These are phyloP conservation scores for Crotalaria pallida DNA, from an alignment of 306 rosid species.

Conservation along the genomic window DNA sequence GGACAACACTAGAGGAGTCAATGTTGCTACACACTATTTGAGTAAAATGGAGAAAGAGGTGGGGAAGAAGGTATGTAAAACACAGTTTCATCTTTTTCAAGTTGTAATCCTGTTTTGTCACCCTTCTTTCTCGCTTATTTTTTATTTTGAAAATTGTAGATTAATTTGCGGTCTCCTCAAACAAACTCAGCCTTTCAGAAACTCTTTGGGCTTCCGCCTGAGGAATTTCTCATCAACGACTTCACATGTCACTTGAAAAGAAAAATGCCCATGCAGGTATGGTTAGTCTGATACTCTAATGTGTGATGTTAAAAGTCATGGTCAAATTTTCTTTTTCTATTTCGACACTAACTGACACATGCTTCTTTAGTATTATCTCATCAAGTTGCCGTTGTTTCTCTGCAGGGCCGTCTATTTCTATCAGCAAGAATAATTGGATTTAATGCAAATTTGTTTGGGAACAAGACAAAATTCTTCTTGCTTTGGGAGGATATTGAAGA, in stretches of 20 bases:
- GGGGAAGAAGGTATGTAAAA: conserved; percentile 79
- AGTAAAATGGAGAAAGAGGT: conserved; percentile 98
- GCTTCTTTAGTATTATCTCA: conserved; percentile 18
- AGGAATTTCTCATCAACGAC: conserved; percentile 97
- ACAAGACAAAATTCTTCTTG: conserved; percentile 78
- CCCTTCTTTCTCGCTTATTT: conserved; percentile 14
- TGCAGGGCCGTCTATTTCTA: conserved; percentile 90
- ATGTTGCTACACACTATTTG: conserved; percentile 66
- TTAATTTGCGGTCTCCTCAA: conserved; percentile 89
- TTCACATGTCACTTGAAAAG: conserved; percentile 96
- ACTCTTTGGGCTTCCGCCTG: conserved; percentile 86
- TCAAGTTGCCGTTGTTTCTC: conserved; percentile 20
- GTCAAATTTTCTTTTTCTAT: conserved; percentile 8
- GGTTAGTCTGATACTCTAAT: conserved; percentile 1
- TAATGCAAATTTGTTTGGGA: conserved; percentile 89
- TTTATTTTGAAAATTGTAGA: conserved; percentile 39
- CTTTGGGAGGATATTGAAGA: conserved; percentile 99
- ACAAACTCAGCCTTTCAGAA: conserved; percentile 92
- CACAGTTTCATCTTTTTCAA: neutral
- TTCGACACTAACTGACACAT: conserved; percentile 1
- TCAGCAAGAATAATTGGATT: conserved; percentile 95
- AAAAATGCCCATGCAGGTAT: conserved; percentile 94
- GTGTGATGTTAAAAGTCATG: conserved; percentile 11
- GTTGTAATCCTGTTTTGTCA: conserved; percentile 13
- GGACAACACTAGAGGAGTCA: conserved; percentile 75